phyloP scores from a whole-genome alignment of 768 basidiomycete genomes.

The Gyrodon lividus region DNA sequence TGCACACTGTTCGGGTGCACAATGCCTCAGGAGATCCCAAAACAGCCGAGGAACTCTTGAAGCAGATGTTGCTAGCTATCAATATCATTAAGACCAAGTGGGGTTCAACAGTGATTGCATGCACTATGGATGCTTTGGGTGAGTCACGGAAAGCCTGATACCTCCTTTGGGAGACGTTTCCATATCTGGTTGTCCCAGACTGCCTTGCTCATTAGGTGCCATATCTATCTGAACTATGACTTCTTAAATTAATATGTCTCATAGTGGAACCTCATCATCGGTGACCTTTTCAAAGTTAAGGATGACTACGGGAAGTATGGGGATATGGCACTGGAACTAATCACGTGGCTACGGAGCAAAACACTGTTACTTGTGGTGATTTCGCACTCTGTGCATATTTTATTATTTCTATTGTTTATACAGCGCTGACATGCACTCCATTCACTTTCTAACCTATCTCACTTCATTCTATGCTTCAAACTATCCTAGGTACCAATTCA shows the following conservation, averaged over 20 bases:
- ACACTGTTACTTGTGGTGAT: slow-evolving; percentile 35
- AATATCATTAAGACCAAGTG: slow-evolving; percentile 22
- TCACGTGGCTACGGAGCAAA: slow-evolving; percentile 39
- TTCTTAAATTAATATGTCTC: slow-evolving; percentile 29
- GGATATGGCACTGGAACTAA: slow-evolving; percentile 32
- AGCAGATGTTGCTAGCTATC: slow-evolving; percentile 17
- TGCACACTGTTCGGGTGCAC: slow-evolving; percentile 30
- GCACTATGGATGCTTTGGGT: slow-evolving; percentile 35
- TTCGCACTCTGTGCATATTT: no score
- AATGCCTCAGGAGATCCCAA: slow-evolving; percentile 34
- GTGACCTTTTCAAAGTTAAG: slow-evolving; percentile 35
- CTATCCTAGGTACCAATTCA: no score
- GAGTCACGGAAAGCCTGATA: slow-evolving; percentile 30
- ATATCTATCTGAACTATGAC: neutral
- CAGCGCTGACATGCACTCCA: no score
- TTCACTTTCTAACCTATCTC: no score
- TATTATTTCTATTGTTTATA: no score
- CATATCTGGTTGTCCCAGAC: slow-evolving; percentile 30
- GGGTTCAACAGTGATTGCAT: slow-evolving; percentile 23
- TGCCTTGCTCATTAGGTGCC: slow-evolving; percentile 41
- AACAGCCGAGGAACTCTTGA: slow-evolving; percentile 32
- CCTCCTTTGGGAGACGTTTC: slow-evolving; percentile 18
- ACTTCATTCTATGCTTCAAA: no score
- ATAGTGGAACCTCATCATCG: slow-evolving; percentile 41
- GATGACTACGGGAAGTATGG: slow-evolving; percentile 20